A percentile compares a stretch with the other conserved stretches of the same genome.
Conservation (phyloP, 176 grass and related monocot species). For the Neostapfia colusana region DNA sequence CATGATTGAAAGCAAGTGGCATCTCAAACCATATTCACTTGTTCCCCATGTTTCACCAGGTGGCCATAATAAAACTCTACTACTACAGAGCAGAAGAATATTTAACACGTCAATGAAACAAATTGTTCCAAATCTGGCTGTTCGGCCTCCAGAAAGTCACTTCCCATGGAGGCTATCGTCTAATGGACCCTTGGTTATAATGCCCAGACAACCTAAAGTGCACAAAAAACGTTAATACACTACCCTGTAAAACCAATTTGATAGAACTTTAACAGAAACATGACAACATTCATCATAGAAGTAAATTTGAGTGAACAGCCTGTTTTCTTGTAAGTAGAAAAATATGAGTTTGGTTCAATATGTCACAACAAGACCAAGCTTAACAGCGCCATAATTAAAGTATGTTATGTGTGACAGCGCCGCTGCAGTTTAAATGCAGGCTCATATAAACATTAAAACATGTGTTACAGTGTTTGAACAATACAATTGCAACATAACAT, state of each 20-base stretch:
- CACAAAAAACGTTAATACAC: not conserved
- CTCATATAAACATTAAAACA: not conserved
- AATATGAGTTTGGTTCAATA: slow-evolving; percentile 13
- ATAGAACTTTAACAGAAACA: not conserved
- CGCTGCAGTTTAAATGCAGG: not conserved
- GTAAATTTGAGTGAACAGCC: not conserved
- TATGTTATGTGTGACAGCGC: no score
- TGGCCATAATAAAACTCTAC: not conserved
- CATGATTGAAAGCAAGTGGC: slow-evolving; percentile 9
- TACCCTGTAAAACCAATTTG: not conserved
- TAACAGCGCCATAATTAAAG: not conserved
- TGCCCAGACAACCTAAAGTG: not conserved
- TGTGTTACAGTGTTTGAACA: not conserved
- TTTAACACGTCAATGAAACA: not conserved
- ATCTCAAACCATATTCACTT: slow-evolving; percentile 9
- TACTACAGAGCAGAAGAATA: slow-evolving; percentile 7
- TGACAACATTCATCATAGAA: not conserved
- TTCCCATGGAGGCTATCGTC: slow-evolving; percentile 6
- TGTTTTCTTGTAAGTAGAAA: not conserved
- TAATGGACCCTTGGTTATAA: not conserved
- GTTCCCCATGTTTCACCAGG: not conserved
- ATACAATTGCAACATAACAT: not conserved
- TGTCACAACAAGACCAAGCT: not conserved
- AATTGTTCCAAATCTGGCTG: not conserved
- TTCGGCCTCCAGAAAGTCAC: slow-evolving; percentile 27